Evolutionary conservation across 2,329 filamentous ascomycete species (phyloP), one percentile per base, ranked within the genome.

Genomic region (Cucurbitaria berberidis): DNA sequence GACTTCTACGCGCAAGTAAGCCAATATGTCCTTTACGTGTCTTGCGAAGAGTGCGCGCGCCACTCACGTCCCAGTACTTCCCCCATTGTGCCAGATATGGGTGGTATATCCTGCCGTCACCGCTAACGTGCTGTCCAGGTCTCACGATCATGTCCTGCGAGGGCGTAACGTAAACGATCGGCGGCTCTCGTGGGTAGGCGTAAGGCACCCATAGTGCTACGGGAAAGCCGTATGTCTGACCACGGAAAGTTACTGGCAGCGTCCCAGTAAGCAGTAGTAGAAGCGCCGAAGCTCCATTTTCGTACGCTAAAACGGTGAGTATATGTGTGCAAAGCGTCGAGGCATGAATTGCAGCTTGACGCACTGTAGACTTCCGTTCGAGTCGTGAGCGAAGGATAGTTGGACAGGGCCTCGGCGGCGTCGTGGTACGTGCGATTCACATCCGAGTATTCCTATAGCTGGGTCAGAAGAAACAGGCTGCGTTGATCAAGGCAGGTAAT

Each of bases 311-410:
- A 69, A 69, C 57, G 59, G 51, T 64, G 26, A 67, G 61, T 55
- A 40, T 57, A 22, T 46, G 44, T 19, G 39, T 40, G 5, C 41
- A n/a, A 18, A 21, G 45, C 24, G 48, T 32, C 35, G 19, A 21
- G 21, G 21, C 8, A 34, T 42, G 26, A 36, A 30, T 45, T 13
- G 34, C 48, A 45, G 49, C 39, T 45, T 40, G 24, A 75, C 86
- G 67, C 83, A 96, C 92, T 98, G 77, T 98, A 96, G 45, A 98
- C 93, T 75, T 98, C 93, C 56, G 95, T 99, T 64, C 90, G 86
- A 22, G 93, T 91, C 8, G 88, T 84, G 19, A 99, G 82, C 2
- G 90, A 89, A 7, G 91, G 86, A 70, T 92, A 91, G 63, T 89
- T 85, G 27, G 89, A 84, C 47, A 99, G 85, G 24, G 88, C 86